Evolutionary conservation across 306 rosid species (phyloP).

Genomic region (Cucurbita argyrosperma): DNA sequence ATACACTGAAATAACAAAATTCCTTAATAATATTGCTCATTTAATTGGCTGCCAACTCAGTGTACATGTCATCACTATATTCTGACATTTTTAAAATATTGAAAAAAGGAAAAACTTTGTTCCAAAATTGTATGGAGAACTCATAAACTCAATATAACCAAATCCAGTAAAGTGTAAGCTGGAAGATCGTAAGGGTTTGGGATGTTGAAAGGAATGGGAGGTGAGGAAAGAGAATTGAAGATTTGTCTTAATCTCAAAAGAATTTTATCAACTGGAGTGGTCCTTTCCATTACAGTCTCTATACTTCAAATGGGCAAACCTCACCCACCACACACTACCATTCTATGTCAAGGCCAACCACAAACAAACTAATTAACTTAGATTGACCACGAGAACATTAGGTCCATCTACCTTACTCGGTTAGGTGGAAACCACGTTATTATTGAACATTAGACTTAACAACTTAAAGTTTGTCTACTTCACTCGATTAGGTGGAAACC

Average conservation of each 20-base stretch:
- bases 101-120: background rate
- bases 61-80: too few species aligned
- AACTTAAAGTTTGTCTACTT: too few species aligned
- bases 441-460: too few species aligned
- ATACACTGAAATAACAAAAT: background rate
- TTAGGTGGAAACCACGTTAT: too few species aligned
- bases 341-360: background rate
- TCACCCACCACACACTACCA: background rate
- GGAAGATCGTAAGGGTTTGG: background rate
- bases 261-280: background rate
- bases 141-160: too few species aligned
- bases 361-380: background rate
- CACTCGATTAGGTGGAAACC: too few species aligned
- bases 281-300: background rate
- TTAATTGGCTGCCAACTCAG: too few species aligned
- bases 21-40: too few species aligned
- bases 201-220: slow-evolving; percentile 3
- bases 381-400: too few species aligned
- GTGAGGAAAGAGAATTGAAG: background rate
- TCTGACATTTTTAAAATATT: background rate
- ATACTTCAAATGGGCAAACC: background rate
- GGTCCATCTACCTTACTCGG: too few species aligned
- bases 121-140: too few species aligned
- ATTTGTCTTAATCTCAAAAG: background rate
- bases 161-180: too few species aligned